These are phyloP conservation scores for Copromyces sp. DNA, from an alignment of 495 filamentous ascomycete species.

Conservation along the genomic window DNA sequence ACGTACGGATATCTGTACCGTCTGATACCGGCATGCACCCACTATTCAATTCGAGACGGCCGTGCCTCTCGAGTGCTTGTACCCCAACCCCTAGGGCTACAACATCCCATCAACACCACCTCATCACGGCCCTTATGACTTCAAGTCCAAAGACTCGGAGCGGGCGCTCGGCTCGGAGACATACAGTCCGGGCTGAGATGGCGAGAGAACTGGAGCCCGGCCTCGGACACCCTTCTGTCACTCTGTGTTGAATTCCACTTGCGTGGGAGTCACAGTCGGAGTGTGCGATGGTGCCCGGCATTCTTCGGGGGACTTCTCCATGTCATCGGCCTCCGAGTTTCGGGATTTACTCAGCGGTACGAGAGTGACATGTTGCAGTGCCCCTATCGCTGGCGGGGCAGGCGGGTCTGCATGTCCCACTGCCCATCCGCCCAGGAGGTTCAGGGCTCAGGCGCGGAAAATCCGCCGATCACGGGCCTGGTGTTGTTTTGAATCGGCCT, in stretches of 20 bases:
- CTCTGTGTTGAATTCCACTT: not conserved
- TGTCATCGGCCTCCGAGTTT: not conserved
- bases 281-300: not conserved
- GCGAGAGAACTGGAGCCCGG: not conserved
- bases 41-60: not conserved
- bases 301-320: not conserved
- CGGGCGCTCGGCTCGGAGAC: not conserved
- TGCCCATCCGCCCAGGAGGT: not conserved
- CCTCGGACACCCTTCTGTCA: not conserved
- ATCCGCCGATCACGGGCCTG: not conserved
- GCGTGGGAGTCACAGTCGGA: not conserved
- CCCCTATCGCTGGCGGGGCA: not conserved
- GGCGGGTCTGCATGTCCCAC: not conserved
- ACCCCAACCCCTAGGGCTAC: not conserved
- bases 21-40: not conserved
- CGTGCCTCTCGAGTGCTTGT: not conserved
- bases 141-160: not conserved
- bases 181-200: not conserved
- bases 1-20: not conserved
- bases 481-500: not conserved
- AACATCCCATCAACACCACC: not conserved
- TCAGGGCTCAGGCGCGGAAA: not conserved
- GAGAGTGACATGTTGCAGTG: not conserved
- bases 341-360: not conserved
- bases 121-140: not conserved